Base-by-base conservation (phyloP, 164 flowering plant species). In the Malania oleifera region DNA sequence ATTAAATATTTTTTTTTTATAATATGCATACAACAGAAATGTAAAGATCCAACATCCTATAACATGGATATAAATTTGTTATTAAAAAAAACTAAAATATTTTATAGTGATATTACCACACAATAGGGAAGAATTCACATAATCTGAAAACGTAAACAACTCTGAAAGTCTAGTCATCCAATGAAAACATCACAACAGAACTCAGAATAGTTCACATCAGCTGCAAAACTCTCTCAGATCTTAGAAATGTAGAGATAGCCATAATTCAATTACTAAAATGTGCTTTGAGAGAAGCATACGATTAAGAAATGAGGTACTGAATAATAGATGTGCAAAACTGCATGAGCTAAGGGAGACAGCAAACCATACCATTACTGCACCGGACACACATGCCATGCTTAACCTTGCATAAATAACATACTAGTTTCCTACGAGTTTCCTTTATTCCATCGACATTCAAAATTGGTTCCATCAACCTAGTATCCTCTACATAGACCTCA, bases 281-380 rank as follows among this genome's bases (percentile, higher is more conserved):
- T 34, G 24, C 59, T 20, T 28, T 23, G 40, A 35, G 22, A 25
- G 20, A 39, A 47, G 28, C 47, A 45, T n/a, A 38, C 72, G 64
- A 31, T 31, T 4, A 31, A 31, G 4, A 4, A 40, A 40, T 15
- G 44, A 15, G 13, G 14, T 0, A 40, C 5, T 15, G n/a, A 40
- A 40, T 15, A 40, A 67, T 61, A 54, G 46, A 47, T 26, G 59
- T 24, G 56, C 38, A 68, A 25, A 58, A 7, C 23, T 9, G 17
- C 25, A 29, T 26, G 67, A 61, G 51, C 66, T 26, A 57, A 65
- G 39, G 67, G 45, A 67, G n/a, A 61, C 59, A 64, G 65, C 53
- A 67, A 57, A 57, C 72, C 96, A 67, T 95, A 95, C 99, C 99
- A 69, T 89, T 76, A 74, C 92, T 89, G 80, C 99, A 95, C 27